Evolutionary conservation across 306 rosid species (phyloP), one percentile per base, ranked within the genome.

Genomic region (Vigna radiata): DNA sequence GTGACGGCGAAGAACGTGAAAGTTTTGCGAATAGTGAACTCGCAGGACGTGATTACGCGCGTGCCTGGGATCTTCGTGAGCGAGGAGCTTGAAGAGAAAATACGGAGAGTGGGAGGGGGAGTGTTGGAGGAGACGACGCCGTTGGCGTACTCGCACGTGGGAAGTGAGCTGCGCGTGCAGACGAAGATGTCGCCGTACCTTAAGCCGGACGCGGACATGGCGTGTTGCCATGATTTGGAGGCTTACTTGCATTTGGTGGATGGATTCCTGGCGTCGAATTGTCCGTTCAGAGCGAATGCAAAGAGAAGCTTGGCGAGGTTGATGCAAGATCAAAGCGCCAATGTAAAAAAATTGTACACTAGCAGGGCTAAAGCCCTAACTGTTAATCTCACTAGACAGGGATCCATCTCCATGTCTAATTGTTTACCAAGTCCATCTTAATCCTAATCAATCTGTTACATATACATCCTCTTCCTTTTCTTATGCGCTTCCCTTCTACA

Each of bases 181-280:
- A 89, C 97, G 0, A 96, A 90, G 77, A 92, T 85, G 94, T 96
- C 99, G 0, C 99, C 99, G 0, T 96, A 77, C 16, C 77, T 96
- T 59, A 96, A 88, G 72, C 96, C 99, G 0, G 85, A 96, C 66
- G 99, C 99, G 2, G 98, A 92, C 71, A 85, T 92, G 64, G 97
- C 94, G 0, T 96, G 98, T 54, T 91, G 97, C 6, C 99, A 96
- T 72, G 99, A 96, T 19, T 47, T 96, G 78, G 99, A 96, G 79
- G 99, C 99, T 4, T 96, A 96, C 61, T 53, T 96, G 52, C 99
- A 96, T 62, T 52, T 96, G 79, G 99, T 96, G 77, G 99, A 96
- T 73, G 99, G 99, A 4, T 96, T 85, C 47, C 8, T 88, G 89
- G 95, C 99, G 0, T 92, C 99, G 0, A 91, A 92, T 49, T 85